Percentiles rank a stretch among this genome's conserved stretches.
phyloP scores from a whole-genome alignment of 1,284 basidiomycete species.

The Leccinum fallax region DNA sequence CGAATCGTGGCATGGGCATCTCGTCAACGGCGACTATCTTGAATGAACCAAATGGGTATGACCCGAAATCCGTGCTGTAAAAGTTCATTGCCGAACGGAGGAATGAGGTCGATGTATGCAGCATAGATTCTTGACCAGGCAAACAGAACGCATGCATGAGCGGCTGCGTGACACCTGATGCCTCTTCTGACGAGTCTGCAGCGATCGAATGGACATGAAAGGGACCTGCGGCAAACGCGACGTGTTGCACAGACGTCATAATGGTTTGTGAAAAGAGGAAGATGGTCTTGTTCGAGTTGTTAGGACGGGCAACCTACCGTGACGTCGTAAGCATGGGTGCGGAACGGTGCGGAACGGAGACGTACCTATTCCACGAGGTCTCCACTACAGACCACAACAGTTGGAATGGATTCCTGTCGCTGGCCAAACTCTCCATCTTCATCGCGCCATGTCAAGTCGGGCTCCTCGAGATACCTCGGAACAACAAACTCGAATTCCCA shows the following conservation, averaged over 20 bases:
- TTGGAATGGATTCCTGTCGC: slow-evolving; percentile 63
- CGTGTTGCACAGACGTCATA: slow-evolving; percentile 92
- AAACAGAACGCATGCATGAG: slow-evolving; percentile 92
- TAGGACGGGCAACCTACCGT: slow-evolving; percentile 85
- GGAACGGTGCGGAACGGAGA: slow-evolving; percentile 14
- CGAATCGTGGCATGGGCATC: slow-evolving; percentile 76
- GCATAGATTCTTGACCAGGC: slow-evolving; percentile 79
- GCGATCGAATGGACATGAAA: slow-evolving; percentile 83
- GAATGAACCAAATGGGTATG: slow-evolving; percentile 95
- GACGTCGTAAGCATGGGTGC: slow-evolving; percentile 18
- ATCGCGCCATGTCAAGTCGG: slow-evolving; percentile 43
- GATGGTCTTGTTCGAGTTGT: slow-evolving; percentile 92
- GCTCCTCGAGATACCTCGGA: slow-evolving; percentile 81
- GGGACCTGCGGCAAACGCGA: slow-evolving; percentile 94
- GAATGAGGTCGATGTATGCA: slow-evolving; percentile 72
- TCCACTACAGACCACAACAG: slow-evolving; percentile 90
- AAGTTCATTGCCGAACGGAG: slow-evolving; percentile 91
- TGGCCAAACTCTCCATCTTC: slow-evolving; percentile 60
- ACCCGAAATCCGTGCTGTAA: slow-evolving; percentile 92
- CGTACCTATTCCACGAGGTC: slow-evolving; percentile 90
- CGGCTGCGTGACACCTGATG: slow-evolving; percentile 73
- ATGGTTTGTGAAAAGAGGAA: slow-evolving; percentile 91
- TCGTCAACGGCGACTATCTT: slow-evolving; percentile 97
- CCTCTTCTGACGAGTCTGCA: slow-evolving; percentile 62
- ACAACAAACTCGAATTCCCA: slow-evolving; percentile 99